Evolutionary conservation across 2,329 filamentous ascomycete species (phyloP).

Genomic region (Aspergillus sp.): DNA sequence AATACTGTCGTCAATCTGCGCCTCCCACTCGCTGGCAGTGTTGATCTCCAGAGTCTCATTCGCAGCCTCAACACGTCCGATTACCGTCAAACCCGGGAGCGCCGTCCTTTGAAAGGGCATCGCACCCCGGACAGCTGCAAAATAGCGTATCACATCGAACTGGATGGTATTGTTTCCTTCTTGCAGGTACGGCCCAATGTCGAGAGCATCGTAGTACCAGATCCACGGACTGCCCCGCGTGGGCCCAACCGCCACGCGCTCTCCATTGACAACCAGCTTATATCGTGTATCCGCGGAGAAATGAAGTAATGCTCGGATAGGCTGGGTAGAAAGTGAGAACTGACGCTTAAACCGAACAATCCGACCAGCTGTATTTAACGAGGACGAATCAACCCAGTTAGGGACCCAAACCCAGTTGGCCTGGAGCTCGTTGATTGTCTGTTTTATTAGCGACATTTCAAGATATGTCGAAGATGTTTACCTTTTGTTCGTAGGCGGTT

Average conservation of each 20-base stretch:
- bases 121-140: constrained; percentile 25
- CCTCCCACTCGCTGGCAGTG: constrained; percentile 17
- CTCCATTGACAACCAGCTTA: constrained; percentile 43
- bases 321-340: neutral
- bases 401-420: constrained; percentile 16
- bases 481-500: constrained; percentile 7
- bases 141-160: constrained; percentile 29
- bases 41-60: constrained; percentile 14
- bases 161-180: constrained; percentile 23
- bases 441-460: no score
- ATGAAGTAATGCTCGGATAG: constrained; percentile 6
- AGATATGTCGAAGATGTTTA: neutral
- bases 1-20: constrained; percentile 20
- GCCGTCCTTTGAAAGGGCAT: constrained; percentile 32
- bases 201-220: constrained; percentile 34
- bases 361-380: constrained; percentile 8
- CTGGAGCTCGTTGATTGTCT: constrained; percentile 14
- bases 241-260: constrained; percentile 39
- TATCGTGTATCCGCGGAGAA: constrained; percentile 44
- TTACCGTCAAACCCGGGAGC: constrained; percentile 28
- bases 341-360: constrained; percentile 6
- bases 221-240: constrained; percentile 34
- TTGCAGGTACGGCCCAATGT: constrained; percentile 25
- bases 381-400: constrained; percentile 12
- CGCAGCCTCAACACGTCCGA: constrained; percentile 21